Conservation (phyloP, 202 grass and related monocot genomes). For the Zoysia matrella region DNA sequence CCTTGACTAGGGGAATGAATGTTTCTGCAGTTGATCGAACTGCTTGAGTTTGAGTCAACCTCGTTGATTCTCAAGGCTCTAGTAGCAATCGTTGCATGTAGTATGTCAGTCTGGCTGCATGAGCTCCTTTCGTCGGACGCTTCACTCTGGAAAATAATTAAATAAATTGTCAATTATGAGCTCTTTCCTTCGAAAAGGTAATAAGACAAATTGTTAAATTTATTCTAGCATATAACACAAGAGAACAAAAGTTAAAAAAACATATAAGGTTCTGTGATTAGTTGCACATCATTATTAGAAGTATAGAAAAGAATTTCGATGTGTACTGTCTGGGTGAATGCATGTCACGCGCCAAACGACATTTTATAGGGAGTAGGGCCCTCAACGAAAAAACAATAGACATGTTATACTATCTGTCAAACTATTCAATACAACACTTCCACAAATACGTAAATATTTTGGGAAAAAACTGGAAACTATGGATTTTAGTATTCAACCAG, state of each 20-base stretch:
- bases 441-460: neutral
- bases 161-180: neutral
- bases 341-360: too few species aligned
- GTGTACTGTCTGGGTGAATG: neutral
- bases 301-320: neutral
- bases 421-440: neutral
- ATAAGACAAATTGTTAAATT: neutral
- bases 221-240: neutral
- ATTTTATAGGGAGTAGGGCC: neutral
- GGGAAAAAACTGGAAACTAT: neutral
- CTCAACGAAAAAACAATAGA: neutral
- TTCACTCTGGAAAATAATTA: neutral
- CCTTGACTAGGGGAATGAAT: neutral
- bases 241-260: neutral
- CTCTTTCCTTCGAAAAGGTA: neutral
- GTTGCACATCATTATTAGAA: neutral
- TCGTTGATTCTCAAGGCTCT: neutral
- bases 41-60: neutral
- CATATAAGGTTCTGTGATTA: neutral
- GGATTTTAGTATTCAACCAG: neutral
- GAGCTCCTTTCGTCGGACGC: neutral
- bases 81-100: constrained; percentile 1
- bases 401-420: neutral
- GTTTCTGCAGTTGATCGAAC: neutral
- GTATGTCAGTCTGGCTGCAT: neutral